Conservation (phyloP, 179 eudicot genomes). For the Carnegiea gigantea region DNA sequence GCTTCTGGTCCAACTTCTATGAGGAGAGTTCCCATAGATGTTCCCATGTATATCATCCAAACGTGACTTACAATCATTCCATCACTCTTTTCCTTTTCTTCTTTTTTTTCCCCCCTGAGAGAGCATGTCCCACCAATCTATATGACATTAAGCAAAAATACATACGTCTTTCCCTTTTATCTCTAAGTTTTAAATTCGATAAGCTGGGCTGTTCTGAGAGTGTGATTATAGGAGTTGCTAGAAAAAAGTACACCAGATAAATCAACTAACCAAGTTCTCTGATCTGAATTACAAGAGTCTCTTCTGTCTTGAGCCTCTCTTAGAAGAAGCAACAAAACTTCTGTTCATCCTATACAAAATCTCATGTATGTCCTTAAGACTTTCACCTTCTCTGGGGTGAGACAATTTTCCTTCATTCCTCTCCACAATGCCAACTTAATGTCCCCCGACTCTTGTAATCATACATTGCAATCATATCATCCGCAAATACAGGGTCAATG, state of each 20-base stretch:
- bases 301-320: neutral
- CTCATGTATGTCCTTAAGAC: neutral
- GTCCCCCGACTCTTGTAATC: neutral
- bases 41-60: too few species aligned
- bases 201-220: too few species aligned
- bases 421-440: neutral
- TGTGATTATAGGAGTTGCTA: neutral
- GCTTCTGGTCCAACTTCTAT: too few species aligned
- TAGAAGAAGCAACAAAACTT: neutral
- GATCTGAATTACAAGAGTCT: neutral
- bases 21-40: too few species aligned
- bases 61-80: too few species aligned
- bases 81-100: too few species aligned
- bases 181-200: too few species aligned
- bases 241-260: neutral
- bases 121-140: too few species aligned
- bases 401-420: neutral
- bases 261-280: neutral
- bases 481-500: neutral
- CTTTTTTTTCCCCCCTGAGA: too few species aligned
- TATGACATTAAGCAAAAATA: too few species aligned
- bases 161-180: too few species aligned
- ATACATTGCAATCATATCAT: neutral
- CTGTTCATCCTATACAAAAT: neutral
- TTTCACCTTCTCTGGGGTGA: neutral